Percentiles rank a stretch among this genome's conserved stretches.
phyloP scores from a whole-genome alignment of 805 yeast species.

The Candida sphagnicola region DNA sequence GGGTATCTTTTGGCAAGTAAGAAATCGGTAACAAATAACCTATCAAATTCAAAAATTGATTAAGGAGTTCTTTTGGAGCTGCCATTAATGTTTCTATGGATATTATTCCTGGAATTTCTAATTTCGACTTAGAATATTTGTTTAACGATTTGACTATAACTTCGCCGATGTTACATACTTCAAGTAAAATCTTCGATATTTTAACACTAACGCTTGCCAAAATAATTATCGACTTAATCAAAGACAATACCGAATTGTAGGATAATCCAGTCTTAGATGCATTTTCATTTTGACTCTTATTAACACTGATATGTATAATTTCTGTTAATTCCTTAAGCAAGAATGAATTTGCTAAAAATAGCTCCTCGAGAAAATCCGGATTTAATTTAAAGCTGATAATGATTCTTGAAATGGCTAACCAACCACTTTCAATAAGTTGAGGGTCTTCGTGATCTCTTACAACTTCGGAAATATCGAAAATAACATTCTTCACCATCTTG shows the following conservation, averaged over 20 bases:
- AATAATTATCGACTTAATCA: constrained; percentile 44
- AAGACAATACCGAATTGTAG: constrained; percentile 36
- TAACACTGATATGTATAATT: constrained; percentile 22
- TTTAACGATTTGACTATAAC: constrained; percentile 48
- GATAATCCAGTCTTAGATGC: constrained; percentile 19
- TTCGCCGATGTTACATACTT: constrained; percentile 45
- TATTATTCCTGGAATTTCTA: constrained; percentile 14
- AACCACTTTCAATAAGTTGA: constrained; percentile 57
- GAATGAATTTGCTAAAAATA: constrained; percentile 23
- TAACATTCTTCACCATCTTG: constrained; percentile 48
- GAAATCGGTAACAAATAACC: constrained; percentile 54
- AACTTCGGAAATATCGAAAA: constrained; percentile 57
- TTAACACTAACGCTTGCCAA: constrained; percentile 41
- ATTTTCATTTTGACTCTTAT: constrained; percentile 19
- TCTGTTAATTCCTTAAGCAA: constrained; percentile 21
- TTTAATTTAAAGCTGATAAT: constrained; percentile 45
- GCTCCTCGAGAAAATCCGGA: constrained; percentile 42
- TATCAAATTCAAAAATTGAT: constrained; percentile 52
- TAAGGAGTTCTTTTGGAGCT: constrained; percentile 62
- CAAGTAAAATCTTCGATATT: constrained; percentile 40
- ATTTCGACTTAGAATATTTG: constrained; percentile 39
- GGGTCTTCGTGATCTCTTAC: constrained; percentile 54
- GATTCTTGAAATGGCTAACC: constrained; percentile 60
- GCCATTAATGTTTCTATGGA: constrained; percentile 72
- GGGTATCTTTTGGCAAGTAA: constrained; percentile 24